These are phyloP conservation scores for Phytomonas francai DNA, from an alignment of 208 protist species.

Conservation along the genomic window DNA sequence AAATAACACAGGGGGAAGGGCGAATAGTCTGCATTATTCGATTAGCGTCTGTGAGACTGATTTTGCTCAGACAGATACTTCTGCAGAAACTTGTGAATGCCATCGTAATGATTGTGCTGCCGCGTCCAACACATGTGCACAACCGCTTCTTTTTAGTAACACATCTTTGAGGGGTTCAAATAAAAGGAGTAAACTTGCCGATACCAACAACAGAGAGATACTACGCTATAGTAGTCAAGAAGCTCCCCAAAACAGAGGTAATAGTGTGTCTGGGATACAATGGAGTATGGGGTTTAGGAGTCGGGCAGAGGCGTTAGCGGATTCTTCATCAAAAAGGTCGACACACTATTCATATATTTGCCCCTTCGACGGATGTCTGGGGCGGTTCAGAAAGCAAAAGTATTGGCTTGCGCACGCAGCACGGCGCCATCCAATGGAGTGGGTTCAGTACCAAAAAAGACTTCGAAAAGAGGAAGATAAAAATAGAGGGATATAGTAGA, in stretches of 20 bases:
- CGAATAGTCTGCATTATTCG: background rate
- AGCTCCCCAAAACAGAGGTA: background rate
- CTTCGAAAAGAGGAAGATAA: background rate
- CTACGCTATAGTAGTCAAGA: background rate
- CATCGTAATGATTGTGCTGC: background rate
- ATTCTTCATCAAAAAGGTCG: background rate
- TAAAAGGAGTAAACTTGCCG: background rate
- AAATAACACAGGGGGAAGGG: background rate
- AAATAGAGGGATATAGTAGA: background rate
- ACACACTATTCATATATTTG: conserved; percentile 13
- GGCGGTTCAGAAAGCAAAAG: conserved; percentile 22
- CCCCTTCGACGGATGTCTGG: conserved; percentile 39
- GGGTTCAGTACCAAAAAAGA: background rate
- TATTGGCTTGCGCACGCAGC: conserved; percentile 32
- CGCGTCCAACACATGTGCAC: background rate
- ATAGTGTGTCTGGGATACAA: background rate
- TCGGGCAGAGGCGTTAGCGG: background rate
- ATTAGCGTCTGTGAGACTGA: background rate
- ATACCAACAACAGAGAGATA: background rate
- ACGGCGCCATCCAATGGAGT: conserved; percentile 31
- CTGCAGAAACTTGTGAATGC: background rate
- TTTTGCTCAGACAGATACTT: background rate
- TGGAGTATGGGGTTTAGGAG: background rate
- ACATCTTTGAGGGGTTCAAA: background rate
- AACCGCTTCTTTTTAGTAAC: background rate